Evolutionary conservation across 352 stramenopile species (phyloP).

Genomic region (Phytopythium delawarense): DNA sequence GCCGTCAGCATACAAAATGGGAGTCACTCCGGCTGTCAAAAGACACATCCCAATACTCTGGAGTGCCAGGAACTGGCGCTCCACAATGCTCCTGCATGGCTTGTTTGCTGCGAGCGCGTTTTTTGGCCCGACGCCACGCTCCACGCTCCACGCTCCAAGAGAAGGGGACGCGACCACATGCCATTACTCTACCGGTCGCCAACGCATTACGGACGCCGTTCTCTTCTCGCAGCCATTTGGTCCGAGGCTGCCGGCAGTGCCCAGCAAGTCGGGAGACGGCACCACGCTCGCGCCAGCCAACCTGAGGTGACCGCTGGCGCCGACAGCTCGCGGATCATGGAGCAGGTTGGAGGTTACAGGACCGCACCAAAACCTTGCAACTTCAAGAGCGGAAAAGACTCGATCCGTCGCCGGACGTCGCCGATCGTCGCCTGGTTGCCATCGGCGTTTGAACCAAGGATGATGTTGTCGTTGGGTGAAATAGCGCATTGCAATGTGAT

Average conservation of each 20-base stretch:
- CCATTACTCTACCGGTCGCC: background rate
- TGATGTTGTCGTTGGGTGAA: background rate
- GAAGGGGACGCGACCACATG: background rate
- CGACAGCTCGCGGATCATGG: background rate
- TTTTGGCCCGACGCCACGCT: background rate
- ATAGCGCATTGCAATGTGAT: no score
- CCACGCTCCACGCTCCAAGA: background rate
- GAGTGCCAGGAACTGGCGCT: background rate
- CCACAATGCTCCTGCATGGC: background rate
- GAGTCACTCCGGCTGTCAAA: background rate
- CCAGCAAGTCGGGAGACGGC: background rate
- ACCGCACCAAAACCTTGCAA: conserved; percentile 6
- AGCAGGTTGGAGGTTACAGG: background rate
- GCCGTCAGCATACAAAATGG: background rate
- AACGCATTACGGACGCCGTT: background rate
- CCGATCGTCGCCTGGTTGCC: background rate
- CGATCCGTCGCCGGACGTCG: background rate
- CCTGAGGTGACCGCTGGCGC: background rate
- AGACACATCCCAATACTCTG: background rate
- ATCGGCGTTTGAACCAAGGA: background rate
- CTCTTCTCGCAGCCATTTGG: background rate
- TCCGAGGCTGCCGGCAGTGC: background rate
- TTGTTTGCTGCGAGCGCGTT: background rate
- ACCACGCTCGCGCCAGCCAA: background rate
- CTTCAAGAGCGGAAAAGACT: conserved; percentile 11